These are phyloP conservation scores for Sphaerulina musiva DNA, from an alignment of 2,329 filamentous ascomycete genomes.

Conservation along the genomic window DNA sequence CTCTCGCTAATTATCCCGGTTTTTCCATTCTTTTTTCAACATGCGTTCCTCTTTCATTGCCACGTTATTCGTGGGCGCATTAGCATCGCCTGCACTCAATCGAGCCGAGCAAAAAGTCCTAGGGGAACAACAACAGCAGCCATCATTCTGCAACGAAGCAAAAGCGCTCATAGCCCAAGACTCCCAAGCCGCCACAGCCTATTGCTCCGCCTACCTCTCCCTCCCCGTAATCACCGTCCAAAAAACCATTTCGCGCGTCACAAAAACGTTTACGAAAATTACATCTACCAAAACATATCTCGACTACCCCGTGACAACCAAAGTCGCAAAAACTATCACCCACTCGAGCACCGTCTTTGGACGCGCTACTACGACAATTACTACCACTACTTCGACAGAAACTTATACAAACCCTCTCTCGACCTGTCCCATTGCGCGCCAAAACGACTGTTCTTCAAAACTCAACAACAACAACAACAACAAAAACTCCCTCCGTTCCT, in stretches of 20 bases:
- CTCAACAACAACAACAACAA: background rate
- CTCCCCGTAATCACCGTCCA: conserved; percentile 1
- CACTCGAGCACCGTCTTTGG: background rate
- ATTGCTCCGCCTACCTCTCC: conserved; percentile 4
- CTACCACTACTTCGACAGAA: background rate
- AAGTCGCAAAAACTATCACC: conserved; percentile 1
- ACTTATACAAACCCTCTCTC: background rate
- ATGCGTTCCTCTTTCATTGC: conserved; percentile 1
- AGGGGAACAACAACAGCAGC: background rate
- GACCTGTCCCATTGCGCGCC: background rate
- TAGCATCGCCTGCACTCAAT: background rate
- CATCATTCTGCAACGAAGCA: background rate
- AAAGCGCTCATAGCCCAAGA: background rate
- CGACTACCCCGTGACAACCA: background rate
- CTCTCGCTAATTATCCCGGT: too few relatives aligned
- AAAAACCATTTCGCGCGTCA: background rate
- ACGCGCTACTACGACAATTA: conserved; percentile 2
- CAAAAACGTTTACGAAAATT: background rate
- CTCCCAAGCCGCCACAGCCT: background rate
- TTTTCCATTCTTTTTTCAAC: background rate
- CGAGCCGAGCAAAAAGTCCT: background rate
- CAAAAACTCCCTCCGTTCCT: background rate
- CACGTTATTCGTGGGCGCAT: background rate
- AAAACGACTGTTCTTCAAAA: background rate
- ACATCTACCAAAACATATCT: conserved; percentile 6